phyloP scores from a whole-genome alignment of 1,284 basidiomycete genomes.

The Ceratobasidium sp. region DNA sequence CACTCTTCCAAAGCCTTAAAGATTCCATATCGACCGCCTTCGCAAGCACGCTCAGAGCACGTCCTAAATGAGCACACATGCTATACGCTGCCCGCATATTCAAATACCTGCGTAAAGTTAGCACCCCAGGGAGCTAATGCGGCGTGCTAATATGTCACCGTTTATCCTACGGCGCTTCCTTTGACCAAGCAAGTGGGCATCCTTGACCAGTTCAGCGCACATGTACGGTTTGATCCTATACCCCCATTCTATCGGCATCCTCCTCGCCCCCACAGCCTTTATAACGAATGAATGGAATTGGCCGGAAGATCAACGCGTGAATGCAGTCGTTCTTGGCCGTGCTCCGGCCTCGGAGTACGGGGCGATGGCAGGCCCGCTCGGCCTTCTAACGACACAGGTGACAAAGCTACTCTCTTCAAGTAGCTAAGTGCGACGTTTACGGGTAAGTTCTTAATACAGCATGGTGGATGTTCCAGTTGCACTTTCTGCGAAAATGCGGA shows the following conservation, averaged over 20 bases:
- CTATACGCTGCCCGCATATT: not conserved
- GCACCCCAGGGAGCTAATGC: not conserved
- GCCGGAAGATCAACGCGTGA: not conserved
- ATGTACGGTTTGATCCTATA: not conserved
- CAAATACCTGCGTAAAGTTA: not conserved
- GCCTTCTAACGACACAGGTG: not conserved
- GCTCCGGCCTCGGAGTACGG: not conserved
- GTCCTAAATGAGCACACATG: not conserved
- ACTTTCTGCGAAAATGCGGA: not conserved
- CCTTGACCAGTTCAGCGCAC: not conserved
- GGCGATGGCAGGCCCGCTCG: slow-evolving; percentile 6
- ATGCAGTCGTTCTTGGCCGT: not conserved
- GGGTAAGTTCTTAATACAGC: no score
- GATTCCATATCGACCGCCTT: not conserved
- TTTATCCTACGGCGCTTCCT: slow-evolving; percentile 21
- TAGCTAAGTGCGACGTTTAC: not conserved
- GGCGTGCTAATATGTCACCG: slow-evolving; percentile 15
- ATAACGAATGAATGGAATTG: not conserved
- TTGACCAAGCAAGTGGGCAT: not conserved
- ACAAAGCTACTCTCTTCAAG: not conserved
- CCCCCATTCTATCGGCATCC: not conserved
- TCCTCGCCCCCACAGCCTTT: slow-evolving; percentile 14
- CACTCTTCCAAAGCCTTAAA: no score
- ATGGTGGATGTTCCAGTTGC: no score
- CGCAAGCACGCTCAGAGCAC: not conserved